phyloP scores from a whole-genome alignment of 768 basidiomycete species.

The Dioszegia crocea region DNA sequence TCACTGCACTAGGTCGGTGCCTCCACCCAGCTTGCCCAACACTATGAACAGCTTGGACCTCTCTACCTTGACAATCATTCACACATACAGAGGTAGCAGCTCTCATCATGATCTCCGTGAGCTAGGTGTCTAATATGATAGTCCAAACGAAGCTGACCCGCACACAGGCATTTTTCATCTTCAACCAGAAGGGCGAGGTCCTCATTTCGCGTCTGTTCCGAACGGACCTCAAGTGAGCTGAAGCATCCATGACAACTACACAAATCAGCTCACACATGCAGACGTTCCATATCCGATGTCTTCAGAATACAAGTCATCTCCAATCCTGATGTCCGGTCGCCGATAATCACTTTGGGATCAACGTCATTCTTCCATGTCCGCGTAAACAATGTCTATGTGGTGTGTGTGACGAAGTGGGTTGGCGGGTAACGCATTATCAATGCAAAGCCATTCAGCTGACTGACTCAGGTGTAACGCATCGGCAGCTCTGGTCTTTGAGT shows the following conservation, averaged over 20 bases:
- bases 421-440: slow-evolving; percentile 5
- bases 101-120: slow-evolving; percentile 38
- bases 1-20: background rate
- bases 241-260: background rate
- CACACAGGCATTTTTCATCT: slow-evolving; percentile 92
- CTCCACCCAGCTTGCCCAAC: background rate
- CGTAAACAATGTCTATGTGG: slow-evolving; percentile 89
- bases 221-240: slow-evolving; percentile 86
- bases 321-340: slow-evolving; percentile 91
- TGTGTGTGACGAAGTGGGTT: slow-evolving; percentile 87
- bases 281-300: slow-evolving; percentile 93
- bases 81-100: background rate
- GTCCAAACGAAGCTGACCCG: slow-evolving; percentile 10
- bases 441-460: background rate
- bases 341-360: slow-evolving; percentile 94
- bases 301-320: slow-evolving; percentile 99
- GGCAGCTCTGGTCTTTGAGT: slow-evolving; percentile 96
- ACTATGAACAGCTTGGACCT: too few relatives aligned
- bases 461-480: slow-evolving; percentile 80
- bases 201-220: slow-evolving; percentile 94
- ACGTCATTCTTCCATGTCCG: slow-evolving; percentile 99
- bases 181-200: slow-evolving; percentile 99
- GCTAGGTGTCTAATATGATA: background rate
- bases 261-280: slow-evolving; percentile 44
- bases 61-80: too few relatives aligned